Conservation (phyloP, 2,329 filamentous ascomycete genomes). For the Fusarium sp. region DNA sequence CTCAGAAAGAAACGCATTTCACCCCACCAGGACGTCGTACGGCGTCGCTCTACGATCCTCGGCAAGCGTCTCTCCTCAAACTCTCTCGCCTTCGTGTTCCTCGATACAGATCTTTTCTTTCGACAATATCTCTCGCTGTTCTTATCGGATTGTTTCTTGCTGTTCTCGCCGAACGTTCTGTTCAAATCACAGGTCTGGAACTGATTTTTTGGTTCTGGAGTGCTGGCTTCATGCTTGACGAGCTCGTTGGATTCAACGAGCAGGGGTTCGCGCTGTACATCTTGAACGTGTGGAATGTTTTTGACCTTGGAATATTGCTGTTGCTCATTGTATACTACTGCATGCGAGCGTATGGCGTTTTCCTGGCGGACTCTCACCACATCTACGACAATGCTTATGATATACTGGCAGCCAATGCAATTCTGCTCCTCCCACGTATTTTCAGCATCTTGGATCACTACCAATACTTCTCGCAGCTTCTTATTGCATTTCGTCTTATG, state of each 20-base stretch:
- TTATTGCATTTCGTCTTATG: constrained; percentile 96
- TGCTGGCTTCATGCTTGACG: constrained; percentile 95
- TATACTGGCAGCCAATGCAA: constrained; percentile 90
- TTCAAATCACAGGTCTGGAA: constrained; percentile 85
- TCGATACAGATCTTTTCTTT: constrained; percentile 90
- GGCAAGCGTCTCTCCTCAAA: constrained; percentile 91
- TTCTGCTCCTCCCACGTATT: constrained; percentile 88
- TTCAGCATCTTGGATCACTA: constrained; percentile 96
- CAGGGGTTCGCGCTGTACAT: constrained; percentile 97
- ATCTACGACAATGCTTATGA: constrained; percentile 92
- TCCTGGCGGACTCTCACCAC: constrained; percentile 79
- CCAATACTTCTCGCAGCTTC: constrained; percentile 92
- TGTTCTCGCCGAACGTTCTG: constrained; percentile 80
- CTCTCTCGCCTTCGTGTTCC: constrained; percentile 90
- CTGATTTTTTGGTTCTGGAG: constrained; percentile 98
- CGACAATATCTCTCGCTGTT: constrained; percentile 86
- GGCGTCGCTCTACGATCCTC: constrained; percentile 89
- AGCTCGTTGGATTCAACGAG: constrained; percentile 95
- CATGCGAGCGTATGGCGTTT: constrained; percentile 87
- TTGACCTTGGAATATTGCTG: constrained; percentile 89
- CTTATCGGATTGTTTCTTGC: constrained; percentile 87
- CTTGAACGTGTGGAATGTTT: constrained; percentile 98
- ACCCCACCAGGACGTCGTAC: constrained; percentile 71
- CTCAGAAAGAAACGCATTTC: constrained; percentile 48
- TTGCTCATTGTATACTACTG: constrained; percentile 90